Evolutionary conservation across 768 basidiomycete species (phyloP).

Genomic region (Psilocybe cubensis): DNA sequence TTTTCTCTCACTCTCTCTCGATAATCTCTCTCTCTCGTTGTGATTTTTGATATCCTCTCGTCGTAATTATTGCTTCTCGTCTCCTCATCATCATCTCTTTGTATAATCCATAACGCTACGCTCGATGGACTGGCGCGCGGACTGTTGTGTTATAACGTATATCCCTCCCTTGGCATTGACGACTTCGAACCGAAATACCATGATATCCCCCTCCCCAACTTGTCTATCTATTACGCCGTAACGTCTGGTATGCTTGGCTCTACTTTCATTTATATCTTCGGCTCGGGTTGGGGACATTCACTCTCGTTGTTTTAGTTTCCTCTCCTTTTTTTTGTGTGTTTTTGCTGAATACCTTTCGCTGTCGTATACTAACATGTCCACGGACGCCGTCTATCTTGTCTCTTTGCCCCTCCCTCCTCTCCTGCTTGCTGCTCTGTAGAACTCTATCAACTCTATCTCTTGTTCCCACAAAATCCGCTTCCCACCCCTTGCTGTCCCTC

Average conservation of each 20-base stretch:
- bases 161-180: slow-evolving; percentile 8
- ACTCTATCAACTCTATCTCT: neutral
- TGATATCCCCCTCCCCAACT: neutral
- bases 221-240: slow-evolving; percentile 15
- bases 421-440: slow-evolving; percentile 12
- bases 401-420: slow-evolving; percentile 2
- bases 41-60: slow-evolving; percentile 8
- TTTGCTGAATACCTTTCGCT: neutral
- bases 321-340: neutral
- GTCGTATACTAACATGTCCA: neutral
- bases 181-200: slow-evolving; percentile 7
- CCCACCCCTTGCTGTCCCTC: too few species aligned
- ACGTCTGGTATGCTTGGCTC: slow-evolving; percentile 21
- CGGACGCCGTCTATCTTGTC: neutral
- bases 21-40: slow-evolving; percentile 5
- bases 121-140: slow-evolving; percentile 15
- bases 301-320: neutral
- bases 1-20: slow-evolving; percentile 3
- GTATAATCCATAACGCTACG: slow-evolving; percentile 19
- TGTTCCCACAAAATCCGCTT: too few species aligned
- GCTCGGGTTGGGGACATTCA: slow-evolving; percentile 14
- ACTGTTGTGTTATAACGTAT: slow-evolving; percentile 13
- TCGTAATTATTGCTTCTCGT: slow-evolving; percentile 12
- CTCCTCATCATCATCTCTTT: slow-evolving; percentile 13
- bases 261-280: slow-evolving; percentile 2